Evolutionary conservation across 2,329 filamentous ascomycete genomes (phyloP).

Genomic region (Calonectria crousiana): DNA sequence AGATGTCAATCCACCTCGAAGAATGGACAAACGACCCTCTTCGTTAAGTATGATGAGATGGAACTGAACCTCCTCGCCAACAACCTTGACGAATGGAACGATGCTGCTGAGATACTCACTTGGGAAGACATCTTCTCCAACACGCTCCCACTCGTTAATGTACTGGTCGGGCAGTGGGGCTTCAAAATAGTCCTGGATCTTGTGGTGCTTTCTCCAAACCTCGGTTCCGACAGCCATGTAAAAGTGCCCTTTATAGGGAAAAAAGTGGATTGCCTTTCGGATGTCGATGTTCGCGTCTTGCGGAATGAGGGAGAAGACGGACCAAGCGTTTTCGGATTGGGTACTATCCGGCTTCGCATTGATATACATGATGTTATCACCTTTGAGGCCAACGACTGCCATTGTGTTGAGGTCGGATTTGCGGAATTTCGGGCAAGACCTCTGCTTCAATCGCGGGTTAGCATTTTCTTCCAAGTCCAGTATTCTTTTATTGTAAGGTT

Average conservation of each 20-base stretch:
- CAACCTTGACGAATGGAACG: neutral
- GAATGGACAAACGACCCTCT: neutral
- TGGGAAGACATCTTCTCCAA: neutral
- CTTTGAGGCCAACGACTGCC: neutral
- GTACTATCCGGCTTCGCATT: neutral
- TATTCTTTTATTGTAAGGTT: neutral
- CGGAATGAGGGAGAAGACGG: neutral
- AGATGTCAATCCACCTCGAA: neutral
- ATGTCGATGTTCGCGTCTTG: neutral
- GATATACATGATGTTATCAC: constrained; percentile 8
- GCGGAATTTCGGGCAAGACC: neutral
- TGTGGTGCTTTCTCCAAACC: constrained; percentile 5
- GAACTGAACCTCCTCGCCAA: neutral
- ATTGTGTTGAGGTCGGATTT: neutral
- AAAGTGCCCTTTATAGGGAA: constrained; percentile 3
- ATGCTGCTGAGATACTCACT: constrained; percentile 1
- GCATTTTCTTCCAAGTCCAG: neutral
- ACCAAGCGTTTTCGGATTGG: neutral
- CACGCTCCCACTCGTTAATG: neutral
- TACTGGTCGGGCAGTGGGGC: neutral
- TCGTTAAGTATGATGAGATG: neutral
- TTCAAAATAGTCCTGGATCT: neutral
- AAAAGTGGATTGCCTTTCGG: neutral
- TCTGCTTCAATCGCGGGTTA: neutral
- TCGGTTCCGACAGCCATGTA: neutral